Conservation (phyloP, 2,329 filamentous ascomycete genomes). For the Hypoxylon sp. region DNA sequence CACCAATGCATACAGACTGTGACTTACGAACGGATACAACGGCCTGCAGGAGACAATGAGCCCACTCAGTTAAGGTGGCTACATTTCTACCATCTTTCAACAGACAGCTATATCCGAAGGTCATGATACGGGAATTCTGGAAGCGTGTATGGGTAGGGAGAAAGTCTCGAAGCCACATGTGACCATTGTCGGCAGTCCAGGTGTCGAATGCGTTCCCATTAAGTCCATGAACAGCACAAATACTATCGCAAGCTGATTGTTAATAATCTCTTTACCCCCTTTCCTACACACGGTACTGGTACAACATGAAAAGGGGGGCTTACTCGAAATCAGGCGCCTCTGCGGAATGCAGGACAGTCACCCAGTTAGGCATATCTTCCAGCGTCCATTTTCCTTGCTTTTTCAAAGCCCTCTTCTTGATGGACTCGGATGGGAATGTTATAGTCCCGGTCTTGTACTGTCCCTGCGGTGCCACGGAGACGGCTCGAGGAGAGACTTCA, state of each 20-base stretch:
- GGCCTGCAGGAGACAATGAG: not conserved
- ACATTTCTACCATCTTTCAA: not conserved
- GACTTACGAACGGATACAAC: not conserved
- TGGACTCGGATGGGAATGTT: conserved; percentile 1
- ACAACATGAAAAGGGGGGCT: not conserved
- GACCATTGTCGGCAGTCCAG: not conserved
- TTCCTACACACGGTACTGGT: too few species aligned
- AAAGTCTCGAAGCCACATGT: conserved; percentile 9
- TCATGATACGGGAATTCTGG: conserved; percentile 3
- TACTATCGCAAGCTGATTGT: not conserved
- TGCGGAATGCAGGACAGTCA: not conserved
- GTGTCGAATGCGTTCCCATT: conserved; percentile 13
- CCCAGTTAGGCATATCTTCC: not conserved
- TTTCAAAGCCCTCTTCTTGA: not conserved
- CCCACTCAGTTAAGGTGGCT: conserved; percentile 2
- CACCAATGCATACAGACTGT: not conserved
- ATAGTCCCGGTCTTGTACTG: not conserved
- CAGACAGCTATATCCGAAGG: conserved; percentile 5
- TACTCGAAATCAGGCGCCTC: not conserved
- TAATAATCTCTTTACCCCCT: not conserved
- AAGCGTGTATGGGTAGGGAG: not conserved
- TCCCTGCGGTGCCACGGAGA: conserved; percentile 1
- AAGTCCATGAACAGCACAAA: conserved; percentile 5
- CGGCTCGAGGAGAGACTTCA: not conserved
- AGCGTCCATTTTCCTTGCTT: not conserved